Percentiles rank a stretch among this genome's conserved stretches.
Conservation (phyloP, 2,329 filamentous ascomycete genomes). For the Talaromyces sp. region DNA sequence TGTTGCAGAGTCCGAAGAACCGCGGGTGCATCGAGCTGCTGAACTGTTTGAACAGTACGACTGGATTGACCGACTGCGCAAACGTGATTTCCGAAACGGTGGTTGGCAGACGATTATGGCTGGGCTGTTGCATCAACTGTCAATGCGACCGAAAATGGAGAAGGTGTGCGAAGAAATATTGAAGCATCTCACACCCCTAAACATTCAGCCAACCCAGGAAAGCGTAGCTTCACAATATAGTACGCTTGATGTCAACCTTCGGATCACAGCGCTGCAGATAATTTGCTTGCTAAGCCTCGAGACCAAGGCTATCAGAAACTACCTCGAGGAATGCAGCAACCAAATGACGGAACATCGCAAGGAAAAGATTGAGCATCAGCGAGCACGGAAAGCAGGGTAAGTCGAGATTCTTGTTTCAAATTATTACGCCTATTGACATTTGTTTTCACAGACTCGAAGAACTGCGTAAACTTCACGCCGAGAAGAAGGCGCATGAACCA, state of each 20-base stretch:
- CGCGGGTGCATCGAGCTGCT: conserved; percentile 50
- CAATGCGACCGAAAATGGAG: conserved; percentile 64
- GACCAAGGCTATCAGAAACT: conserved; percentile 78
- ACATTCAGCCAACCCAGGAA: conserved; percentile 67
- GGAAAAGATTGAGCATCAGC: conserved; percentile 88
- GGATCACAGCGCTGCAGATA: conserved; percentile 74
- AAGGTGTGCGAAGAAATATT: conserved; percentile 73
- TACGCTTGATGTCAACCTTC: conserved; percentile 72
- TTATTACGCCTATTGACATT: background rate
- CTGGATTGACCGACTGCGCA: conserved; percentile 79
- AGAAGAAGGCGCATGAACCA: conserved; percentile 43
- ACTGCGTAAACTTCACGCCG: conserved; percentile 41
- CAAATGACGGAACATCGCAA: conserved; percentile 94
- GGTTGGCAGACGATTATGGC: conserved; percentile 90
- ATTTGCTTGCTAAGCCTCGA: conserved; percentile 79
- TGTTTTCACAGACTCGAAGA: conserved; percentile 31
- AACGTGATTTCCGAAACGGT: conserved; percentile 78
- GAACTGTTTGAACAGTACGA: conserved; percentile 69
- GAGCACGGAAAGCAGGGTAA: conserved; percentile 61
- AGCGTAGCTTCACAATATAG: conserved; percentile 69
- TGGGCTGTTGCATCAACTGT: conserved; percentile 78
- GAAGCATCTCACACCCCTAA: conserved; percentile 70
- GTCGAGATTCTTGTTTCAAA: conserved; percentile 20
- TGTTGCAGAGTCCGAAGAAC: conserved; percentile 30
- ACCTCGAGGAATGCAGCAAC: conserved; percentile 86